phyloP scores from a whole-genome alignment of 1,284 basidiomycete genomes.

The Sporisorium exsertum region DNA sequence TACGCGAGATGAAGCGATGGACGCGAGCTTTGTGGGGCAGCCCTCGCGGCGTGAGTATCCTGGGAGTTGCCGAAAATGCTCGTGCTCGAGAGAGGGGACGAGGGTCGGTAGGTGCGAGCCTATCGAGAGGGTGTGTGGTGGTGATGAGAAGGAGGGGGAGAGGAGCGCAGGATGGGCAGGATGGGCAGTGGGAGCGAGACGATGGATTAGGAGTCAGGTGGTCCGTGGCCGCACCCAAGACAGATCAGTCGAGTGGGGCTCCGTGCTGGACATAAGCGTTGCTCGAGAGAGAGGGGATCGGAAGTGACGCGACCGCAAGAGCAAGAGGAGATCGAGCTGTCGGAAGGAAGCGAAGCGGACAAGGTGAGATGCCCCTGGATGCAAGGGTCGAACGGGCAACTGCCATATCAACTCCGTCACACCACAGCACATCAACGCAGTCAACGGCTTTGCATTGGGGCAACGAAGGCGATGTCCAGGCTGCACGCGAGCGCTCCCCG shows the following conservation, averaged over 20 bases:
- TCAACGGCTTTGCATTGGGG: no score
- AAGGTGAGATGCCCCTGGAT: not conserved
- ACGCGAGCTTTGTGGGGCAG: not conserved
- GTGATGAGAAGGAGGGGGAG: not conserved
- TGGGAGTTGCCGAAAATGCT: not conserved
- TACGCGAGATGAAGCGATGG: conserved; percentile 23
- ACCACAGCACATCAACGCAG: not conserved
- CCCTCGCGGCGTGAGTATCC: not conserved
- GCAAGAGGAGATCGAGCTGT: not conserved
- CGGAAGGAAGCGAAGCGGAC: not conserved
- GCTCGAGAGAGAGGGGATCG: not conserved
- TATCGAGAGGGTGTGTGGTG: not conserved
- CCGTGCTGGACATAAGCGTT: conserved; percentile 27
- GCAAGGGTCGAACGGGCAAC: not conserved
- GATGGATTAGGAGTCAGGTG: conserved; percentile 3
- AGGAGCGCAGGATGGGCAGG: not conserved
- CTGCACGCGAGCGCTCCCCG: no score
- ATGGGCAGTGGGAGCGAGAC: not conserved
- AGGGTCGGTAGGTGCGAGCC: not conserved
- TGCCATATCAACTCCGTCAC: not conserved
- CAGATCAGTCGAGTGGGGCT: conserved; percentile 14
- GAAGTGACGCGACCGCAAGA: not conserved
- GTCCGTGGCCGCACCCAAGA: conserved; percentile 1
- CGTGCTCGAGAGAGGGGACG: conserved; percentile 1
- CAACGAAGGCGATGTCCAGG: no score